A percentile compares a stretch with the other conserved stretches of the same genome.
phyloP scores from a whole-genome alignment of 176 grass and related monocot species.

The Canna indica region DNA sequence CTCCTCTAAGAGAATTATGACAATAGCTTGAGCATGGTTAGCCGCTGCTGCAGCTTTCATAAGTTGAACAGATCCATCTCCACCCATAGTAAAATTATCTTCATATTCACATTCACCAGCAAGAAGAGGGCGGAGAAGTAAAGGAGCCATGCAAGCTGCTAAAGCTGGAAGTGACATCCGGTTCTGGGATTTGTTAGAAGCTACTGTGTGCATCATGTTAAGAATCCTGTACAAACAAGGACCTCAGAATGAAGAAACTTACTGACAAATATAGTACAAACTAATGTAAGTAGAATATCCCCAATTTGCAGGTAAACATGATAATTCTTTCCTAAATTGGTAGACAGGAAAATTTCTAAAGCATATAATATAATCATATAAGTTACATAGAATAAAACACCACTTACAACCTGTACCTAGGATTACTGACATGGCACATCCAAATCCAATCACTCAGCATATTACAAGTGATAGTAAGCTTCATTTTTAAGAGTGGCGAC shows the following conservation, averaged over 20 bases:
- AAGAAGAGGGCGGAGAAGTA: constrained; percentile 88
- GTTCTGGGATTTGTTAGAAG: constrained; percentile 68
- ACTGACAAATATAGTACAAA: neutral
- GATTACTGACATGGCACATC: too few species aligned
- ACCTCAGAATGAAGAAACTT: neutral
- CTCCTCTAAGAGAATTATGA: constrained; percentile 93
- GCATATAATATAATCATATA: neutral
- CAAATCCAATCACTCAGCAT: too few species aligned
- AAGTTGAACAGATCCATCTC: constrained; percentile 82
- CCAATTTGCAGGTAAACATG: too few species aligned
- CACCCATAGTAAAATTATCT: constrained; percentile 68
- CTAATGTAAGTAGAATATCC: too few species aligned
- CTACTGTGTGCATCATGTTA: constrained; percentile 91
- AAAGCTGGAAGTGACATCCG: constrained; percentile 86
- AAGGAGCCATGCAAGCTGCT: constrained; percentile 98
- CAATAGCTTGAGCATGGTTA: constrained; percentile 92
- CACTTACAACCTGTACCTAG: neutral
- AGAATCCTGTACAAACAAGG: constrained; percentile 70
- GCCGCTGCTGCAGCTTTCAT: constrained; percentile 91
- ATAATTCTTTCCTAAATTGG: too few species aligned
- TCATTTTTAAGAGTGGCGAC: too few species aligned
- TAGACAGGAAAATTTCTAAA: neutral
- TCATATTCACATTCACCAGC: constrained; percentile 87
- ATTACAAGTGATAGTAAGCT: too few species aligned
- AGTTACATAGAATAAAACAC: neutral